Conservation (phyloP, 371 early-diverging fungal genomes). For the Rhizopus stolonifer region DNA sequence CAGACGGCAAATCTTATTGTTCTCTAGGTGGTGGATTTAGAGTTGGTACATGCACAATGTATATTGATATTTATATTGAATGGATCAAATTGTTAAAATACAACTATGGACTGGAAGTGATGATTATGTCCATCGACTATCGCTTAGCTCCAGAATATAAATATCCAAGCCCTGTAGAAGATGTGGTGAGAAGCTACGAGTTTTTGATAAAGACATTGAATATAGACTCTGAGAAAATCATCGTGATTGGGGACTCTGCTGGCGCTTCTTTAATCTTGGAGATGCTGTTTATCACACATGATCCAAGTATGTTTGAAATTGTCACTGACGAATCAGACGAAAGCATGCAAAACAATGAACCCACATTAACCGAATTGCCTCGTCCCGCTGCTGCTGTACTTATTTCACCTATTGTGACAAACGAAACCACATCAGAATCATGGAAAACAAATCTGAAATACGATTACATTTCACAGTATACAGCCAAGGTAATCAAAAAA, state of each 20-base stretch:
- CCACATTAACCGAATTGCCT: conserved; percentile 34
- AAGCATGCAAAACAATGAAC: conserved; percentile 1
- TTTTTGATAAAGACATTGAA: conserved; percentile 27
- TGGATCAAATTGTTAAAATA: conserved; percentile 40
- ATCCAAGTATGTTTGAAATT: conserved; percentile 51
- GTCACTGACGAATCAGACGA: conserved; percentile 29
- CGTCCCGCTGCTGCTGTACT: conserved; percentile 44
- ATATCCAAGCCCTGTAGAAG: conserved; percentile 50
- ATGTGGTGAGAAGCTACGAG: conserved; percentile 47
- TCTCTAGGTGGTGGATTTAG: conserved; percentile 48
- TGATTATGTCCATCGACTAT: conserved; percentile 51
- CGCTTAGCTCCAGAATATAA: conserved; percentile 49
- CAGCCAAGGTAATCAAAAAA: conserved; percentile 49
- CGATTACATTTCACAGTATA: conserved; percentile 47
- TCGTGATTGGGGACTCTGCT: conserved; percentile 42
- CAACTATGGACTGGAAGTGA: conserved; percentile 34
- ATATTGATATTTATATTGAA: conserved; percentile 45
- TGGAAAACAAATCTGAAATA: conserved; percentile 45
- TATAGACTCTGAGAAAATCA: conserved; percentile 31
- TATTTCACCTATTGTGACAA: conserved; percentile 49
- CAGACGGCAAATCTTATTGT: neutral
- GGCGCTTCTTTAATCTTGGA: conserved; percentile 47
- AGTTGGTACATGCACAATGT: conserved; percentile 51
- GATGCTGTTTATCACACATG: conserved; percentile 48
- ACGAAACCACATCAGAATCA: conserved; percentile 40